Evolutionary conservation across 208 protist genomes (phyloP).

Genomic region (Jaenimonas drosophilae): DNA sequence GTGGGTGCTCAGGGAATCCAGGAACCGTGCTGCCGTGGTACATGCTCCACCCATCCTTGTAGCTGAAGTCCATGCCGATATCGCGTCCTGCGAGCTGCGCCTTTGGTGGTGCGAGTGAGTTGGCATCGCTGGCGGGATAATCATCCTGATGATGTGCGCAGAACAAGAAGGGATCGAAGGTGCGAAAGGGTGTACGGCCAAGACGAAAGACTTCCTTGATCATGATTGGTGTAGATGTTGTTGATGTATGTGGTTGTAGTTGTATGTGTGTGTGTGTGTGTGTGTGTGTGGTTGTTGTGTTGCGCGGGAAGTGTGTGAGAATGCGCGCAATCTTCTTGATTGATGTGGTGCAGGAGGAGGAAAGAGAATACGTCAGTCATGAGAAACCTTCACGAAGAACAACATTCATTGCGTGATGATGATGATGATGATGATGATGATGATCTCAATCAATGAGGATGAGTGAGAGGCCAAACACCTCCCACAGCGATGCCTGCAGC

Average conservation of each 20-base stretch:
- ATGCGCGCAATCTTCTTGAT: too few species aligned
- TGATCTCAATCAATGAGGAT: constrained; percentile 5
- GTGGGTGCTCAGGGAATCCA: constrained; percentile 80
- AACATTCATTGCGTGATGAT: neutral
- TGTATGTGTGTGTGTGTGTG: neutral
- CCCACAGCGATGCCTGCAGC: constrained; percentile 44
- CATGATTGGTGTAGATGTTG: neutral
- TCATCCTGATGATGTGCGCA: constrained; percentile 43
- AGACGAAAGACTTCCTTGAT: constrained; percentile 10
- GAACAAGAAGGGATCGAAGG: constrained; percentile 50
- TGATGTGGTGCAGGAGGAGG: too few species aligned
- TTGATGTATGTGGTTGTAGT: neutral
- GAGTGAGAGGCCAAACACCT: constrained; percentile 38
- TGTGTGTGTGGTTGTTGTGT: neutral
- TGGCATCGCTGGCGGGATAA: constrained; percentile 23
- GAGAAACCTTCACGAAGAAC: too few species aligned
- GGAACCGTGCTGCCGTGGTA: constrained; percentile 50
- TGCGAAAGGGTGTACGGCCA: constrained; percentile 14
- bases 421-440: constrained; percentile 1
- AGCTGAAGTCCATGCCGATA: constrained; percentile 52
- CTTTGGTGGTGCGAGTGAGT: constrained; percentile 14
- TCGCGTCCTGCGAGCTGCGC: constrained; percentile 21
- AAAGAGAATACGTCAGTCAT: too few species aligned
- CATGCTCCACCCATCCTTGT: constrained; percentile 57
- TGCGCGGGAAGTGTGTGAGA: too few species aligned